Percentiles rank a stretch among this genome's conserved stretches.
These are phyloP conservation scores for Coemansia sp. DNA, from an alignment of 192 early-diverging fungal species.

Conservation along the genomic window DNA sequence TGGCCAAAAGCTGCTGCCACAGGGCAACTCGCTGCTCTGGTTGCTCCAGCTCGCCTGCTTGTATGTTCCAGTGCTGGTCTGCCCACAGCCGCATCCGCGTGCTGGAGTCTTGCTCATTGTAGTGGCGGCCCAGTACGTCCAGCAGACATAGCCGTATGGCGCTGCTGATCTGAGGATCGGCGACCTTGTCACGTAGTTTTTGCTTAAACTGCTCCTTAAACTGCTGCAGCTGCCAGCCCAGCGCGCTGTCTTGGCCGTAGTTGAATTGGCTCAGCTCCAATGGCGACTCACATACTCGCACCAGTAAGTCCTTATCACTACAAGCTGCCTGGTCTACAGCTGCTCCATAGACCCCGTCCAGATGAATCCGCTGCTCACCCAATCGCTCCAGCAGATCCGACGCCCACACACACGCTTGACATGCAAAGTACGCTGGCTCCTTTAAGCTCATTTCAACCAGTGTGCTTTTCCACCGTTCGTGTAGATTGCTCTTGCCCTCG, in stretches of 20 bases:
- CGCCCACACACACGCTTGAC: constrained; percentile 17
- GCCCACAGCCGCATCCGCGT: constrained; percentile 23
- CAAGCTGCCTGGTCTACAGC: not conserved
- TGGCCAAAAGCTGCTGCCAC: constrained; percentile 3
- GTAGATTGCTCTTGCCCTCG: not conserved
- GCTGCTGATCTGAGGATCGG: not conserved
- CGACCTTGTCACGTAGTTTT: not conserved
- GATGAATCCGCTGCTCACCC: not conserved
- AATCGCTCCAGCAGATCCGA: constrained; percentile 5
- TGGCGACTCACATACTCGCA: constrained; percentile 13
- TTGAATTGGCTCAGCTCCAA: constrained; percentile 27
- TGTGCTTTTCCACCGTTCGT: not conserved
- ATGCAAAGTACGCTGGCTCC: constrained; percentile 27
- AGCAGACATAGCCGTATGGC: not conserved
- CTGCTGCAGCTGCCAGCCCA: constrained; percentile 9
- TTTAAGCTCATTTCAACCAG: constrained; percentile 16
- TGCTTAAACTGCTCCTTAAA: constrained; percentile 15
- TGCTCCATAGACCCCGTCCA: constrained; percentile 15
- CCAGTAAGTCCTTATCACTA: not conserved
- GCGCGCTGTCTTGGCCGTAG: constrained; percentile 18
- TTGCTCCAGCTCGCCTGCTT: too few relatives aligned
- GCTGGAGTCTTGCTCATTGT: not conserved
- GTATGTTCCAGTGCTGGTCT: constrained; percentile 23
- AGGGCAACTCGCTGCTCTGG: not conserved
- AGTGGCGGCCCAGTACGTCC: not conserved